These are phyloP conservation scores for Cornus kousa DNA, from an alignment of 148 eudicot species.

Conservation along the genomic window DNA sequence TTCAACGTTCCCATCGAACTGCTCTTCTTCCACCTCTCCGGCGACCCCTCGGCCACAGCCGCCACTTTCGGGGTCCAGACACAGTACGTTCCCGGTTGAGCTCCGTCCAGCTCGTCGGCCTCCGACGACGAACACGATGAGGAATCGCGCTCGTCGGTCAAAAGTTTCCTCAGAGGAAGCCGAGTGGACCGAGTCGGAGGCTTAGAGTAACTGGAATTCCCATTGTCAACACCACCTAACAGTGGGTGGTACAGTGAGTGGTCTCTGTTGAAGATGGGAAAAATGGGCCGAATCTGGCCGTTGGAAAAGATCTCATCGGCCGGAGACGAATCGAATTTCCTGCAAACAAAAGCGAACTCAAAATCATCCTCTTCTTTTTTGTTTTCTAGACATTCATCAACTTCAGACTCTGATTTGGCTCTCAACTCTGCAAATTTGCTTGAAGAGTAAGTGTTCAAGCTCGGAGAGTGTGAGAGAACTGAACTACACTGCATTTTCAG, in stretches of 20 bases:
- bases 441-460: constrained; percentile 32
- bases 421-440: constrained; percentile 23
- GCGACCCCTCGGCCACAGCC: constrained; percentile 15
- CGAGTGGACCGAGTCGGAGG: constrained; percentile 12
- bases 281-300: constrained; percentile 50
- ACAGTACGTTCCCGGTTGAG: constrained; percentile 66
- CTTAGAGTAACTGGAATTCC: background rate
- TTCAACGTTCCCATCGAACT: constrained; percentile 58
- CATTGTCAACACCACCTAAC: constrained; percentile 1
- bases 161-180: constrained; percentile 51
- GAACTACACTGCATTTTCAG: constrained; percentile 15
- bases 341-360: constrained; percentile 33
- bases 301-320: constrained; percentile 45
- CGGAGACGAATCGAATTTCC: constrained; percentile 13
- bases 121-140: constrained; percentile 59
- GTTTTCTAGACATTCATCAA: background rate
- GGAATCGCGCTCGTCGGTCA: constrained; percentile 45
- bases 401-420: background rate
- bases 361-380: constrained; percentile 2
- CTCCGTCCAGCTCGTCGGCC: constrained; percentile 67
- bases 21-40: constrained; percentile 53
- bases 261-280: constrained; percentile 52
- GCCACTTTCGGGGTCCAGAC: constrained; percentile 62
- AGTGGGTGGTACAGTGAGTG: constrained; percentile 2
- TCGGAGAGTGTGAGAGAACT: constrained; percentile 17